Evolutionary conservation across 345 rosid genomes (phyloP).

Genomic region (Populus alba): DNA sequence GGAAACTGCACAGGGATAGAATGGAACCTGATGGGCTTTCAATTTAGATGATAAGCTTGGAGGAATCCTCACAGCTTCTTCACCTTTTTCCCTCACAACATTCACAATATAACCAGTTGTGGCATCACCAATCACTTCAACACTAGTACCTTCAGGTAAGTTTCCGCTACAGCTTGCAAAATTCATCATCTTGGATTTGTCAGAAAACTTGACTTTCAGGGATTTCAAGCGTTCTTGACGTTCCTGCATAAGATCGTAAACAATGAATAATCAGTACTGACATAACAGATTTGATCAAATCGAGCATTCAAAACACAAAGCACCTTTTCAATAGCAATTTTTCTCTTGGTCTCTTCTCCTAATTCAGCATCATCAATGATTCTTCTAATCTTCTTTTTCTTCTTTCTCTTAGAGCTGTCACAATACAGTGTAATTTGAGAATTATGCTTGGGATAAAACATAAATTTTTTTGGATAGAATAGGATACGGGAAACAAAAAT

Average conservation of each 20-base stretch:
- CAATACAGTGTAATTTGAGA: slow-evolving; percentile 21
- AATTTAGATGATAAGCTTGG: slow-evolving; percentile 82
- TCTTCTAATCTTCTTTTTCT: slow-evolving; percentile 82
- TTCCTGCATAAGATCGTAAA: slow-evolving; percentile 52
- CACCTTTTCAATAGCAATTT: slow-evolving; percentile 98
- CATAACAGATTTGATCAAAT: slow-evolving; percentile 11
- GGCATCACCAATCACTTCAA: slow-evolving; percentile 85
- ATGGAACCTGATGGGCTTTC: slow-evolving; percentile 89
- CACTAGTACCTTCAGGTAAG: slow-evolving; percentile 56
- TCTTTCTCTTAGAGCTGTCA: slow-evolving; percentile 62
- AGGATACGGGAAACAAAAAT: not conserved
- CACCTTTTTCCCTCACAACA: slow-evolving; percentile 95
- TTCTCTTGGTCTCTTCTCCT: slow-evolving; percentile 94
- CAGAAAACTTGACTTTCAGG: slow-evolving; percentile 65
- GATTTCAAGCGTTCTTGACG: slow-evolving; percentile 95
- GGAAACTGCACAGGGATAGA: slow-evolving; percentile 7
- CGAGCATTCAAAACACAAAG: slow-evolving; percentile 2
- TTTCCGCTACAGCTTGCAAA: slow-evolving; percentile 43
- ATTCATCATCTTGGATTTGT: slow-evolving; percentile 51
- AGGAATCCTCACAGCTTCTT: slow-evolving; percentile 86
- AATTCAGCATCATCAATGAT: slow-evolving; percentile 96
- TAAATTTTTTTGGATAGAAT: not conserved
- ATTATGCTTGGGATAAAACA: slow-evolving; percentile 19
- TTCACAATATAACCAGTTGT: slow-evolving; percentile 80
- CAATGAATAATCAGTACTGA: slow-evolving; percentile 19